Evolutionary conservation across 2,329 filamentous ascomycete species (phyloP).

Genomic region (Madurella fahalii): DNA sequence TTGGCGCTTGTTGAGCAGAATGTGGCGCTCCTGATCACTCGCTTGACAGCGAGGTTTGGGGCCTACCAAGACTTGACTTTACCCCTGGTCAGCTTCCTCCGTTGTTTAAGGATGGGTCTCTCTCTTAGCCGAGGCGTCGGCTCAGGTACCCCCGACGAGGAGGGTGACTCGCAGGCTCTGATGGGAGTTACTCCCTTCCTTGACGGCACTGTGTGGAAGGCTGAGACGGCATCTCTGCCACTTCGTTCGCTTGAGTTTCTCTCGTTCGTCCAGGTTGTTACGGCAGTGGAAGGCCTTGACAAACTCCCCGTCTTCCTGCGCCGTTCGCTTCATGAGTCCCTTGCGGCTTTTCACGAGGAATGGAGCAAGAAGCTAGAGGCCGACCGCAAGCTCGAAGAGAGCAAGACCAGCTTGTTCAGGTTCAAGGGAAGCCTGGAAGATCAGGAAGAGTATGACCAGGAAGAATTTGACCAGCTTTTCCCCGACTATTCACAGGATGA

Average conservation of each 20-base stretch:
- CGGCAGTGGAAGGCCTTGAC: conserved; percentile 45
- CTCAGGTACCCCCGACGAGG: conserved; percentile 34
- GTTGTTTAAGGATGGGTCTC: conserved; percentile 72
- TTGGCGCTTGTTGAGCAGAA: conserved; percentile 51
- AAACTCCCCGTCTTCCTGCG: conserved; percentile 42
- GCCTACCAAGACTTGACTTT: conserved; percentile 82
- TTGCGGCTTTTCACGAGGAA: conserved; percentile 70
- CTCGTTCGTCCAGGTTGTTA: conserved; percentile 41
- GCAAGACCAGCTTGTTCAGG: conserved; percentile 73
- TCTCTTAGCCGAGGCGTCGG: conserved; percentile 53
- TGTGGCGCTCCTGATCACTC: conserved; percentile 63
- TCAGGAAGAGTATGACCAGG: conserved; percentile 67
- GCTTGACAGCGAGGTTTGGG: conserved; percentile 66
- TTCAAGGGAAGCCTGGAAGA: conserved; percentile 76
- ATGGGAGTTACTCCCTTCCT: conserved; percentile 53
- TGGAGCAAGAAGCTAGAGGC: conserved; percentile 75
- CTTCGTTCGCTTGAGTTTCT: conserved; percentile 47
- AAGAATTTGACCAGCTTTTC: conserved; percentile 77
- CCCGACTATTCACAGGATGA: conserved; percentile 63
- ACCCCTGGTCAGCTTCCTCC: conserved; percentile 73
- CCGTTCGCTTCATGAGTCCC: conserved; percentile 58
- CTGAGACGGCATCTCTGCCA: conserved; percentile 23
- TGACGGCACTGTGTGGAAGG: conserved; percentile 40
- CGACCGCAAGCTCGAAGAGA: conserved; percentile 71
- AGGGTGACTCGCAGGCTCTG: conserved; percentile 33